Evolutionary conservation across 2,329 filamentous ascomycete species (phyloP).

Genomic region (Colletotrichum orbiculare): DNA sequence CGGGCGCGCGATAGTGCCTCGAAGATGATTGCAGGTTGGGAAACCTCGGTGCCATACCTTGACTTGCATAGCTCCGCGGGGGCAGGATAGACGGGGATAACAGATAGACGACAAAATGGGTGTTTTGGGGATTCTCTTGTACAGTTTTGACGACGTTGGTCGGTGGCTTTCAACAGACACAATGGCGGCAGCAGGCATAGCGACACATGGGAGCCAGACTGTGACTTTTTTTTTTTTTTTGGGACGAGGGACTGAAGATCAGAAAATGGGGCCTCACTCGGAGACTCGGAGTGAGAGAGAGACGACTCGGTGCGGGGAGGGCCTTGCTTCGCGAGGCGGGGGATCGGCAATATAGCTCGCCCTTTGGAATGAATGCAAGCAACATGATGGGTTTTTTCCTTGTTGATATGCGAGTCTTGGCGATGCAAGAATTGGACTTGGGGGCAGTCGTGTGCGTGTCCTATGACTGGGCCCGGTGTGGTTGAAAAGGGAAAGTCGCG

Average conservation of each 20-base stretch:
- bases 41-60: not conserved
- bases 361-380: constrained; percentile 32
- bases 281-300: not conserved
- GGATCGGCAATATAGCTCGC: constrained; percentile 29
- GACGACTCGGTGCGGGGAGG: constrained; percentile 20
- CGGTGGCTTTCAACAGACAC: constrained; percentile 35
- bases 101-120: constrained; percentile 30
- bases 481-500: constrained; percentile 27
- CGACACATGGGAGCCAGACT: constrained; percentile 9
- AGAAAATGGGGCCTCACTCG: too few relatives aligned
- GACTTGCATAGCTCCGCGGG: constrained; percentile 7
- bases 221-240: not conserved
- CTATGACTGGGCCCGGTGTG: constrained; percentile 12
- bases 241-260: not conserved
- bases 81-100: constrained; percentile 24
- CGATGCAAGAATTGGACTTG: not conserved
- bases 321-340: constrained; percentile 31
- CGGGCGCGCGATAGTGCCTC: not conserved
- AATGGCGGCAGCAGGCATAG: constrained; percentile 22
- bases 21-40: too few relatives aligned
- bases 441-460: not conserved
- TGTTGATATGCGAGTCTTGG: constrained; percentile 1
- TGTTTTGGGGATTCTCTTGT: constrained; percentile 5
- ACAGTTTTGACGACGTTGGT: not conserved
- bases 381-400: constrained; percentile 7